Percentiles rank a stretch among this genome's conserved stretches.
Evolutionary conservation across 169 alveolate genomes (phyloP).

Genomic region (Eimeria acervulina): DNA sequence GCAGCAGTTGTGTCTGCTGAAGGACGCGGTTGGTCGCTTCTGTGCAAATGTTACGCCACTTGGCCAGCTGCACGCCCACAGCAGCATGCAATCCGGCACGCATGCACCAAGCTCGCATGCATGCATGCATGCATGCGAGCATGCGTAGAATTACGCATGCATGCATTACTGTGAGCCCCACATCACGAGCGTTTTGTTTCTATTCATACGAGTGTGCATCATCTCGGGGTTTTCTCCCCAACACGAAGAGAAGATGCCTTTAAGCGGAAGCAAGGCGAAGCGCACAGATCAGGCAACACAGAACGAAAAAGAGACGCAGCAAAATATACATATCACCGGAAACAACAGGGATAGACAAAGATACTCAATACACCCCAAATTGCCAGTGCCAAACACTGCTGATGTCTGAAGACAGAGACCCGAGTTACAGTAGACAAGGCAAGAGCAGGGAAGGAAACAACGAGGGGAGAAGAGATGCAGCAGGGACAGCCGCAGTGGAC

Average conservation of each 20-base stretch:
- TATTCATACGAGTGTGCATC: too few relatives aligned
- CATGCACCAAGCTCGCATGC: not conserved
- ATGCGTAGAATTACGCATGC: not conserved
- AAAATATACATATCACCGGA: too few relatives aligned
- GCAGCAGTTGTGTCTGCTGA: conserved; percentile 86
- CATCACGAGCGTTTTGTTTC: not conserved
- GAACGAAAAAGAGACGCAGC: not conserved
- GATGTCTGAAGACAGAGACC: too few relatives aligned
- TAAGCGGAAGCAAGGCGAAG: too few relatives aligned
- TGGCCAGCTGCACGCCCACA: conserved; percentile 86
- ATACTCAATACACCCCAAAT: not conserved
- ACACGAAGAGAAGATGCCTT: too few relatives aligned
- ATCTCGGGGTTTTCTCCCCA: too few relatives aligned
- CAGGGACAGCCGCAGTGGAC: not conserved
- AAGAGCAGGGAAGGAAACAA: not conserved
- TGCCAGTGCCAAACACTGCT: too few relatives aligned
- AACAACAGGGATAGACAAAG: too few relatives aligned
- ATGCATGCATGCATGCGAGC: not conserved
- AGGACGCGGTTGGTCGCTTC: conserved; percentile 84
- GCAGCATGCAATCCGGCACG: not conserved
- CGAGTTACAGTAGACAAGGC: not conserved
- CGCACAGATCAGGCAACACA: not conserved
- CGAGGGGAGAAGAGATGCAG: not conserved
- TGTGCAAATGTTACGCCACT: conserved; percentile 90
- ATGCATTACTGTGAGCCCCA: not conserved